Evolutionary conservation across 441 rosid genomes (phyloP).

Genomic region (Raphanus hybrid): DNA sequence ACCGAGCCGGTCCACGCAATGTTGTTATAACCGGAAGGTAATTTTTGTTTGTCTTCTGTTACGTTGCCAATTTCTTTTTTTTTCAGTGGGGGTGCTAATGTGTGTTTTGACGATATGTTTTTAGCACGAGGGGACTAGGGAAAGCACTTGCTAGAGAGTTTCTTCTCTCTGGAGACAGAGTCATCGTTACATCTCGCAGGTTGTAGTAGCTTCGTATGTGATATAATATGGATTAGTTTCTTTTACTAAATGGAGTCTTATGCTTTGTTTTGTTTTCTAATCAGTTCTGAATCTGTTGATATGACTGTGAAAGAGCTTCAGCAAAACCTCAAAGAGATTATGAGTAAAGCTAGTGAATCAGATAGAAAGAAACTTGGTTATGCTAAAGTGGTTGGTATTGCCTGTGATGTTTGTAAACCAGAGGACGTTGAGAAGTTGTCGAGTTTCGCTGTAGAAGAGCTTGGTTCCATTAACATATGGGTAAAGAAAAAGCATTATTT

Average conservation of each 20-base stretch:
- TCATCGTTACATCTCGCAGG: constrained; percentile 92
- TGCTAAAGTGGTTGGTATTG: constrained; percentile 82
- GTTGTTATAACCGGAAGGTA: constrained; percentile 97
- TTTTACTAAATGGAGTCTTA: constrained; percentile 3
- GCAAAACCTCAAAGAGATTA: constrained; percentile 71
- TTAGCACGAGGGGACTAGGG: constrained; percentile 89
- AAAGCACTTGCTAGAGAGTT: constrained; percentile 96
- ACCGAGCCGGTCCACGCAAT: constrained; percentile 91
- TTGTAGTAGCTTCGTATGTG: constrained; percentile 45
- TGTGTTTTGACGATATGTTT: constrained; percentile 38
- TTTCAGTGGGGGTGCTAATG: constrained; percentile 27
- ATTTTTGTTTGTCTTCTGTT: neutral
- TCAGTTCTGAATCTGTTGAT: constrained; percentile 75
- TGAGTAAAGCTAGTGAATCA: constrained; percentile 49
- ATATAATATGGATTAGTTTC: neutral
- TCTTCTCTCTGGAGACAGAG: constrained; percentile 91
- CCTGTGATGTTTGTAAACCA: constrained; percentile 79
- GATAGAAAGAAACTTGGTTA: constrained; percentile 50
- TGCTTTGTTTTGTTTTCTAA: constrained; percentile 35
- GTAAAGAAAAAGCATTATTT: constrained; percentile 46
- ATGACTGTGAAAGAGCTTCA: constrained; percentile 79
- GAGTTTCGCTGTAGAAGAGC: constrained; percentile 69
- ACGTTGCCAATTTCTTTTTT: neutral
- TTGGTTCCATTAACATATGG: constrained; percentile 88
- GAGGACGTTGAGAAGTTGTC: constrained; percentile 74